A percentile compares a stretch with the other conserved stretches of the same genome.
Conservation (phyloP, 768 basidiomycete genomes). For the Lactarius trivialis region DNA sequence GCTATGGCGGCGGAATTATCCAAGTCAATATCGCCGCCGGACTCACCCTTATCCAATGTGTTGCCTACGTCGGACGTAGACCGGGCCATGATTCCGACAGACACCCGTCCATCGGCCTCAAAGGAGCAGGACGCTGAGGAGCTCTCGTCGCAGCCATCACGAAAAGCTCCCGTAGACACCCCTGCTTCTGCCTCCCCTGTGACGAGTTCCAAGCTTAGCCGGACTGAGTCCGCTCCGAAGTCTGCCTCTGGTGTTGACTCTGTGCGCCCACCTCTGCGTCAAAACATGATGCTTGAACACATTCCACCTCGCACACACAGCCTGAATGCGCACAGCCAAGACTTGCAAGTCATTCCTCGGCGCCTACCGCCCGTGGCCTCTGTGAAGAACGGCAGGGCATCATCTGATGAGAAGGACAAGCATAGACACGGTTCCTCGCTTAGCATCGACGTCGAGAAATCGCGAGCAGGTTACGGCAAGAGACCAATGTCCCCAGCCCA, state of each 20-base stretch:
- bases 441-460: constrained; percentile 29
- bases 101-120: neutral
- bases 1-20: constrained; percentile 4
- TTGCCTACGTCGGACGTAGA: neutral
- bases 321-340: constrained; percentile 7
- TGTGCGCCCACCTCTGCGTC: constrained; percentile 25
- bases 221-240: constrained; percentile 4
- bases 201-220: neutral
- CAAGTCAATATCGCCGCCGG: constrained; percentile 8
- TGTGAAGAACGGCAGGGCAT: constrained; percentile 13
- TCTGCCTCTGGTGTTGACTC: constrained; percentile 23
- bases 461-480: constrained; percentile 9
- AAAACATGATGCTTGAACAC: constrained; percentile 18
- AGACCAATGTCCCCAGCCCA: constrained; percentile 29
- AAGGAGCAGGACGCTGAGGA: constrained; percentile 1
- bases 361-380: neutral
- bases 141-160: constrained; percentile 6
- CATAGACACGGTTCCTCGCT: constrained; percentile 24
- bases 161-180: constrained; percentile 3
- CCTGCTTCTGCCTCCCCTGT: neutral
- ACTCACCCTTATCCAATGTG: constrained; percentile 7
- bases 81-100: neutral
- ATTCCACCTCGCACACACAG: constrained; percentile 22
- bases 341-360: neutral
- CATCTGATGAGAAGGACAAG: constrained; percentile 27